These are phyloP conservation scores for Geranium brycei DNA, from an alignment of 345 rosid genomes.

Conservation along the genomic window DNA sequence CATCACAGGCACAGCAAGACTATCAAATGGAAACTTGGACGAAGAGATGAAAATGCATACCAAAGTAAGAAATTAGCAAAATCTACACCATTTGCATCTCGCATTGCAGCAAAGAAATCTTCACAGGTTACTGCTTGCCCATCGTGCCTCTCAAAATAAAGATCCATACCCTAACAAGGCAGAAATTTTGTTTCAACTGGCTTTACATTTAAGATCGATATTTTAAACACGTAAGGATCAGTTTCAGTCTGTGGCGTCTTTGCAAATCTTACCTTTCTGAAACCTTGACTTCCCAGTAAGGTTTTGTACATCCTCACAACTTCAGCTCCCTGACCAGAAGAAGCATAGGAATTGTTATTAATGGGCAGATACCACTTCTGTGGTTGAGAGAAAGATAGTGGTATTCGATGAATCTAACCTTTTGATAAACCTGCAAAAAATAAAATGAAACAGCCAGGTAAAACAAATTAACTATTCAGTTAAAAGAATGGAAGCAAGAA, in stretches of 20 bases:
- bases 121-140: slow-evolving; percentile 98
- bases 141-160: slow-evolving; percentile 85
- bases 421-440: slow-evolving; percentile 72
- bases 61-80: slow-evolving; percentile 87
- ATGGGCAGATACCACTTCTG: not conserved
- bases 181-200: slow-evolving; percentile 3
- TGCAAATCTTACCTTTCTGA: slow-evolving; percentile 54
- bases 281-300: slow-evolving; percentile 75
- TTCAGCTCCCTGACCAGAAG: slow-evolving; percentile 77
- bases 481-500: slow-evolving; percentile 7
- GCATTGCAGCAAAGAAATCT: slow-evolving; percentile 92
- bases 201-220: not conserved
- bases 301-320: slow-evolving; percentile 99
- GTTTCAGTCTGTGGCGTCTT: slow-evolving; percentile 1
- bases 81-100: slow-evolving; percentile 90
- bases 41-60: slow-evolving; percentile 23
- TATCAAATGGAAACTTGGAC: slow-evolving; percentile 4
- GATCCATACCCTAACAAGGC: slow-evolving; percentile 80
- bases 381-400: not conserved
- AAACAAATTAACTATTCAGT: slow-evolving; percentile 13
- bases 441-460: slow-evolving; percentile 12
- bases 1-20: not conserved
- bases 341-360: not conserved
- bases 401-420: slow-evolving; percentile 38
- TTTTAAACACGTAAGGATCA: not conserved